Evolutionary conservation across 176 grass and related monocot genomes (phyloP).

Genomic region (Carex myosuroides): DNA sequence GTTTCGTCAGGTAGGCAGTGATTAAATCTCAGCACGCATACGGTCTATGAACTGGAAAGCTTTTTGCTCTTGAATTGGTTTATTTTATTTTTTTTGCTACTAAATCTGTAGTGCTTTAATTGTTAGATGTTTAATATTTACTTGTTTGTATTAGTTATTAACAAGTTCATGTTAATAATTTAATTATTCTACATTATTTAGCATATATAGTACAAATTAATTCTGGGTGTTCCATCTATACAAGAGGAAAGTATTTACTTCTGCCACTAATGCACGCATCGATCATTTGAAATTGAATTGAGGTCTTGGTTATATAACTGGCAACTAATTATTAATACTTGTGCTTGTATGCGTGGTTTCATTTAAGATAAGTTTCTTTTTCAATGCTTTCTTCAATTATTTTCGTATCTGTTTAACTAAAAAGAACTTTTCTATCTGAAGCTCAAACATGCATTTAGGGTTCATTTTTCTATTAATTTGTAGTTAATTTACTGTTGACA

Average conservation of each 20-base stretch:
- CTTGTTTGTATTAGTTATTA: neutral
- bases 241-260: neutral
- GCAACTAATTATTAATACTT: neutral
- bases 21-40: neutral
- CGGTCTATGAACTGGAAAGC: neutral
- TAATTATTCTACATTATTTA: neutral
- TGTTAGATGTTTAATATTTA: constrained; percentile 1
- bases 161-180: neutral
- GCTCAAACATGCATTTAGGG: neutral
- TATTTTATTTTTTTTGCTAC: neutral
- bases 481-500: neutral
- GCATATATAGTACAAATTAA: neutral
- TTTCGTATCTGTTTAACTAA: neutral
- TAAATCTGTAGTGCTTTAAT: neutral
- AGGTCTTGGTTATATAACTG: neutral
- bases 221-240: neutral
- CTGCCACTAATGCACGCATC: neutral
- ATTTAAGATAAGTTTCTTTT: neutral
- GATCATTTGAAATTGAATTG: neutral
- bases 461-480: neutral
- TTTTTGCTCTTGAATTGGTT: constrained; percentile 2
- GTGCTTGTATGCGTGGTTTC: neutral
- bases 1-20: neutral
- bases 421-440: neutral
- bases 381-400: neutral